A percentile compares a stretch with the other conserved stretches of the same genome.
Conservation (phyloP, 345 rosid genomes). For the Ceriops zippeliana region DNA sequence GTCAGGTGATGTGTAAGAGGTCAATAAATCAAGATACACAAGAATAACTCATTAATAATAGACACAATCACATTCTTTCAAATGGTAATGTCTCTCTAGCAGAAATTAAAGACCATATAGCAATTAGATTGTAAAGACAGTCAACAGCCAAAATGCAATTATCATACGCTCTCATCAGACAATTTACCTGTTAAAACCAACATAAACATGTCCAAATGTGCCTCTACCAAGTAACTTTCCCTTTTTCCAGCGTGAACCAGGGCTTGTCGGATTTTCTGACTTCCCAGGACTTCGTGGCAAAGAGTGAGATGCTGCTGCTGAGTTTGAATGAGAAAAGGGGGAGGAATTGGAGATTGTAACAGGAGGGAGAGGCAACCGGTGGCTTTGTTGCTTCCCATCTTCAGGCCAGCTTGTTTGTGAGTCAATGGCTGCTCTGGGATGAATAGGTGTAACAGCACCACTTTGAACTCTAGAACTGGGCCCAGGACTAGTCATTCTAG, state of each 20-base stretch:
- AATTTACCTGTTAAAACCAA: conserved; percentile 65
- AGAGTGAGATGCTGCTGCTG: conserved; percentile 89
- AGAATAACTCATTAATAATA: not conserved
- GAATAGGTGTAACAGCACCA: conserved; percentile 97
- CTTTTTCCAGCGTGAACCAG: conserved; percentile 66
- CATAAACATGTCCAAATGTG: conserved; percentile 76
- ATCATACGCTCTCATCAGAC: not conserved
- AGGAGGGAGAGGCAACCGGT: conserved; percentile 89
- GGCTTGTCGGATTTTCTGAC: conserved; percentile 71
- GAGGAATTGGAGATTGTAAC: conserved; percentile 60
- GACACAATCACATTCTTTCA: not conserved
- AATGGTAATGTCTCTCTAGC: not conserved
- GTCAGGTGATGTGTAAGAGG: not conserved
- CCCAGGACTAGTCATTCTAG: conserved; percentile 96
- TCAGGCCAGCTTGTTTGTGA: conserved; percentile 68
- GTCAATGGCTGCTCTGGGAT: conserved; percentile 79
- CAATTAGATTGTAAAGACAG: not conserved
- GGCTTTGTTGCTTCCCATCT: conserved; percentile 83
- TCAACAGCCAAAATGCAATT: not conserved
- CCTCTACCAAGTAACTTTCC: conserved; percentile 75
- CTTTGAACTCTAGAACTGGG: conserved; percentile 96
- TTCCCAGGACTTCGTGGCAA: conserved; percentile 93
- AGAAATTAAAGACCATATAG: not conserved
- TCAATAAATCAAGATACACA: not conserved
- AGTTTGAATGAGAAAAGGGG: conserved; percentile 83